These are phyloP conservation scores for Anisogramma anomala DNA, from an alignment of 2,329 filamentous ascomycete species.

Conservation along the genomic window DNA sequence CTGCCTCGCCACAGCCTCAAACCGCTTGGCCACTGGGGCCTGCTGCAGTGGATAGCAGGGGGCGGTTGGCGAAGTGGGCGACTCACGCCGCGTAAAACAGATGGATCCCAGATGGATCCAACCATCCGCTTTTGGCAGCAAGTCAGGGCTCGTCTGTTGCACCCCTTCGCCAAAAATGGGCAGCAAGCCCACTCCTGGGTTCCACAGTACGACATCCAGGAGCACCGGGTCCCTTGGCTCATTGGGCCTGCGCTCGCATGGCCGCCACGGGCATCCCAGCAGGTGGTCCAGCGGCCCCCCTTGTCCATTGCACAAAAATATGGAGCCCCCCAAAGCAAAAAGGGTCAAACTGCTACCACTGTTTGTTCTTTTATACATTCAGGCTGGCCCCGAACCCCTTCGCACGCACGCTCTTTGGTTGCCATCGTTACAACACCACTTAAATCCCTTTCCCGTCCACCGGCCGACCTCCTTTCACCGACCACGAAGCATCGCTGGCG, in stretches of 20 bases:
- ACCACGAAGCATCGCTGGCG: too few species aligned
- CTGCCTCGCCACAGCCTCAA: constrained; percentile 7
- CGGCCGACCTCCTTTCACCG: neutral
- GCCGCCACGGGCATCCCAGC: neutral
- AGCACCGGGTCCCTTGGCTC: constrained; percentile 7
- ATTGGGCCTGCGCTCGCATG: constrained; percentile 6
- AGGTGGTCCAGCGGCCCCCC: neutral
- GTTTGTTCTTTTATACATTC: too few species aligned
- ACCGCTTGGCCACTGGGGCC: constrained; percentile 9
- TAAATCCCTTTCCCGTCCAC: neutral
- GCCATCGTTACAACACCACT: too few species aligned
- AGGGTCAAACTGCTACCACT: too few species aligned
- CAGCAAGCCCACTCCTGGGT: constrained; percentile 3
- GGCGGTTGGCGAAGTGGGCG: constrained; percentile 2
- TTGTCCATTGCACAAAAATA: neutral
- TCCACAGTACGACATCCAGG: constrained; percentile 6
- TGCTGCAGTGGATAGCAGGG: too few species aligned
- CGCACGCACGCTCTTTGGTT: too few species aligned
- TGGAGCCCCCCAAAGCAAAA: too few species aligned
- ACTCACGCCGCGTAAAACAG: constrained; percentile 1
- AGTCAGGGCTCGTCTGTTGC: constrained; percentile 5
- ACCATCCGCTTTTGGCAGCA: constrained; percentile 1
- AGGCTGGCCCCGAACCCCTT: constrained; percentile 6
- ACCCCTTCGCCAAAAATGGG: neutral
- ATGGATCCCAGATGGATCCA: constrained; percentile 4